A percentile compares a stretch with the other conserved stretches of the same genome.
Evolutionary conservation across 331 rosid species (phyloP).

Genomic region (Prunus yedoensis): DNA sequence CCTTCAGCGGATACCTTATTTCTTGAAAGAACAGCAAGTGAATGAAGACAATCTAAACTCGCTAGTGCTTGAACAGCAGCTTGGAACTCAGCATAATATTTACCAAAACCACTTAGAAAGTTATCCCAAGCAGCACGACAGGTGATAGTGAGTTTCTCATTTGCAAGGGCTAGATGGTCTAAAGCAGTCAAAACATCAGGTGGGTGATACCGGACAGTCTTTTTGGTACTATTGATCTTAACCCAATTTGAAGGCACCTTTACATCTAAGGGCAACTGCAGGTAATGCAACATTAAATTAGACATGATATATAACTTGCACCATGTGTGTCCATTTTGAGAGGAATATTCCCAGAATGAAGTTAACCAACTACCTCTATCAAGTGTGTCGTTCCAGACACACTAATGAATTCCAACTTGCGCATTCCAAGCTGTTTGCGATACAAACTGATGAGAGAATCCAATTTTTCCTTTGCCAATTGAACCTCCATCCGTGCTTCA

Average conservation of each 20-base stretch:
- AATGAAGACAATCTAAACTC: constrained; percentile 84
- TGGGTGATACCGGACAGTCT: constrained; percentile 88
- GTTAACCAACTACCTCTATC: constrained; percentile 66
- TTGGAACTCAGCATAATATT: constrained; percentile 73
- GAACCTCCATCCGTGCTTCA: constrained; percentile 58
- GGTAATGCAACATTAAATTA: constrained; percentile 9
- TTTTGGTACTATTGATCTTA: constrained; percentile 84
- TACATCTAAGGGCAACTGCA: constrained; percentile 69
- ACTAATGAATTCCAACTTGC: constrained; percentile 64
- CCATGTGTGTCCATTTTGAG: constrained; percentile 9
- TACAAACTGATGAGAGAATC: constrained; percentile 60
- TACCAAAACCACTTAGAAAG: constrained; percentile 67
- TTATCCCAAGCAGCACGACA: constrained; percentile 85
- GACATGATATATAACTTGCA: constrained; percentile 7
- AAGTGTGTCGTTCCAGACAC: constrained; percentile 88
- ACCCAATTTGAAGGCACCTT: constrained; percentile 87
- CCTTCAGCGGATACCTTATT: constrained; percentile 56
- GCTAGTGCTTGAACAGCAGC: constrained; percentile 89
- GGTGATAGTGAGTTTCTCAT: constrained; percentile 67
- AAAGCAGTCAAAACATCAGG: constrained; percentile 79
- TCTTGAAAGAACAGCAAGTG: constrained; percentile 89
- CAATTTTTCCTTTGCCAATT: constrained; percentile 59
- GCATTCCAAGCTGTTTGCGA: constrained; percentile 69
- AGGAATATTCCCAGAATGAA: constrained; percentile 17
- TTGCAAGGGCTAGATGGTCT: constrained; percentile 67